Evolutionary conservation across 1,139 yeast genomes (phyloP).

Genomic region (Lodderomyces metapsilosis): DNA sequence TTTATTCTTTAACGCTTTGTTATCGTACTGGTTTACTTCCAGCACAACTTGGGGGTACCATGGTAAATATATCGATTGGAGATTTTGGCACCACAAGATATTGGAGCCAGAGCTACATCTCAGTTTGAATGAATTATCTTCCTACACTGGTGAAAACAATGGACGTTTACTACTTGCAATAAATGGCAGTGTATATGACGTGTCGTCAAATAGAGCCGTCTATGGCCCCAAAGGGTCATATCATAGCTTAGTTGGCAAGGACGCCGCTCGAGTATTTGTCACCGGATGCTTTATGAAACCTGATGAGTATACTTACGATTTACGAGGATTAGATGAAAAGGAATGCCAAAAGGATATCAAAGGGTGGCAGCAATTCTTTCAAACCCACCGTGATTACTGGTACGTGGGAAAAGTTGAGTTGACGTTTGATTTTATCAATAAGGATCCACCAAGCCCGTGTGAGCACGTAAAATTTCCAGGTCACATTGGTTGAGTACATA

Average conservation of each 20-base stretch:
- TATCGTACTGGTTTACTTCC: slow-evolving; percentile 53
- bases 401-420: slow-evolving; percentile 52
- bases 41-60: slow-evolving; percentile 53
- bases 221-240: slow-evolving; percentile 73
- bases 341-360: slow-evolving; percentile 31
- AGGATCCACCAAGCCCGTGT: slow-evolving; percentile 37
- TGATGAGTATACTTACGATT: slow-evolving; percentile 63
- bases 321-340: slow-evolving; percentile 53
- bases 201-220: slow-evolving; percentile 47
- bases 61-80: slow-evolving; percentile 50
- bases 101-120: slow-evolving; percentile 25
- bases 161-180: slow-evolving; percentile 66
- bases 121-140: slow-evolving; percentile 47
- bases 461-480: slow-evolving; percentile 37
- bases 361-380: slow-evolving; percentile 57
- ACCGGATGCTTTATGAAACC: slow-evolving; percentile 69
- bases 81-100: slow-evolving; percentile 34
- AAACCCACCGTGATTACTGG: slow-evolving; percentile 55
- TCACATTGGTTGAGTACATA: too few relatives aligned
- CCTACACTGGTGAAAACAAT: slow-evolving; percentile 51
- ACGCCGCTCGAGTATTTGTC: slow-evolving; percentile 71
- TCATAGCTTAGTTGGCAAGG: slow-evolving; percentile 61
- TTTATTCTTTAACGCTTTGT: slow-evolving; percentile 43
- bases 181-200: slow-evolving; percentile 72
- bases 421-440: slow-evolving; percentile 23